A percentile compares a stretch with the other conserved stretches of the same genome.
Conservation (phyloP, 192 early-diverging fungal genomes). For the Backusella tuberculispora region DNA sequence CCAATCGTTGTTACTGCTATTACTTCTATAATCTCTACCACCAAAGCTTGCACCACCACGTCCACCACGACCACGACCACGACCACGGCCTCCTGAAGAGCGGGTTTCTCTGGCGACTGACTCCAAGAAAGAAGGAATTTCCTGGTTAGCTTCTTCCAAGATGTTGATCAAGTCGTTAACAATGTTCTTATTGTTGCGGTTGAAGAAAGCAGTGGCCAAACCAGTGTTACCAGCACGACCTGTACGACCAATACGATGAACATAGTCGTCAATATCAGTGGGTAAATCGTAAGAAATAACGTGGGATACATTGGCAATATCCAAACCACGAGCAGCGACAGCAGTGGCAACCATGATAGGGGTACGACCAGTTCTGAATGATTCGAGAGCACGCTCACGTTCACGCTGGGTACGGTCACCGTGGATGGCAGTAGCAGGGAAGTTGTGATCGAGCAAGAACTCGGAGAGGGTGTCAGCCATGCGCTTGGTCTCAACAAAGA, state of each 20-base stretch:
- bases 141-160: constrained; percentile 94
- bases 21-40: constrained; percentile 33
- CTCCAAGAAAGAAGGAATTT: constrained; percentile 84
- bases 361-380: constrained; percentile 61
- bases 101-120: constrained; percentile 65
- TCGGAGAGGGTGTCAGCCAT: constrained; percentile 92
- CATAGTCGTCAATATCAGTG: constrained; percentile 82
- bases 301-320: constrained; percentile 86
- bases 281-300: constrained; percentile 88
- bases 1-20: constrained; percentile 27
- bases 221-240: constrained; percentile 97
- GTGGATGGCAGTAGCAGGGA: constrained; percentile 78
- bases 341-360: constrained; percentile 88
- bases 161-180: constrained; percentile 85
- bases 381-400: constrained; percentile 67
- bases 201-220: constrained; percentile 94
- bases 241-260: constrained; percentile 89
- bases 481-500: constrained; percentile 98
- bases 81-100: constrained; percentile 31
- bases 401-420: constrained; percentile 70
- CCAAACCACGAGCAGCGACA: constrained; percentile 88
- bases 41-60: constrained; percentile 29
- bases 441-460: constrained; percentile 76
- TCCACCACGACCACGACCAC: constrained; percentile 39
- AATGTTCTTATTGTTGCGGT: constrained; percentile 84